Conservation (phyloP, 768 basidiomycete genomes). For the Tylopilus sp. region DNA sequence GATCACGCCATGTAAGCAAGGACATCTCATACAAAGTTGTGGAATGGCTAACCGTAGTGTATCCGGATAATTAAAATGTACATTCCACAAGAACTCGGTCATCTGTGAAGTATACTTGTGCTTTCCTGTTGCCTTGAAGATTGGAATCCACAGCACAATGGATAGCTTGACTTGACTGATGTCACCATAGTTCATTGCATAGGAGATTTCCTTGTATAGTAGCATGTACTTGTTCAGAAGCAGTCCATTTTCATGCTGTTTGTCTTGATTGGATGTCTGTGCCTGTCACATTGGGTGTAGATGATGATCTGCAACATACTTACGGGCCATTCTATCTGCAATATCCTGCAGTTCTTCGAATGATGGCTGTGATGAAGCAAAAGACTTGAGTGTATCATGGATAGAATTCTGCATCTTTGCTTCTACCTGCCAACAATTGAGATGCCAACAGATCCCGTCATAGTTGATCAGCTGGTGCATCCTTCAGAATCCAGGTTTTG, state of each 20-base stretch:
- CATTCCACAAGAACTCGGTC: constrained; percentile 13
- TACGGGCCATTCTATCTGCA: background rate
- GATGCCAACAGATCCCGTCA: constrained; percentile 16
- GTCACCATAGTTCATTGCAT: constrained; percentile 18
- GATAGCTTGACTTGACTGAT: constrained; percentile 29
- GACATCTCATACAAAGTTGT: too few species aligned
- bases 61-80: background rate
- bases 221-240: background rate
- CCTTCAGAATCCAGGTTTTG: constrained; percentile 33
- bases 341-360: background rate
- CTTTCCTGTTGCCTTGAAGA: constrained; percentile 32
- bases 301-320: background rate
- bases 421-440: background rate
- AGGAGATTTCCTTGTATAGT: background rate
- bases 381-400: background rate
- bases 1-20: background rate
- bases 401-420: background rate
- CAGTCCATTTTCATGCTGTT: background rate
- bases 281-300: background rate
- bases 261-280: too few species aligned
- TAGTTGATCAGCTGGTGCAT: constrained; percentile 39
- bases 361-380: background rate
- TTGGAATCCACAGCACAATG: constrained; percentile 24
- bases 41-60: background rate
- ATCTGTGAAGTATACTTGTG: constrained; percentile 35